These are phyloP conservation scores for Moniliella sp. DNA, from an alignment of 1,284 basidiomycete species.

Conservation along the genomic window DNA sequence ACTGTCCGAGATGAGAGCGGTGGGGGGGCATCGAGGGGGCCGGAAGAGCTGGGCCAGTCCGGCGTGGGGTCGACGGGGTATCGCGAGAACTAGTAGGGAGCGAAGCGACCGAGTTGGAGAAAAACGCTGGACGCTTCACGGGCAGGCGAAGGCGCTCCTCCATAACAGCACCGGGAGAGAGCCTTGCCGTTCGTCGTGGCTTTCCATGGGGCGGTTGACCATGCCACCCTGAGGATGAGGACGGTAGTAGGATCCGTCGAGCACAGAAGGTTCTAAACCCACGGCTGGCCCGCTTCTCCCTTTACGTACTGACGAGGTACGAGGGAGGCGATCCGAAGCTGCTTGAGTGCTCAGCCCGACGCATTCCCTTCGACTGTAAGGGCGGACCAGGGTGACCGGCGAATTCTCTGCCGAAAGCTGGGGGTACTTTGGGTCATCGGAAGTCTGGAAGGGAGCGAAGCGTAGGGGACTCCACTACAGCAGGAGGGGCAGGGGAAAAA, in stretches of 20 bases:
- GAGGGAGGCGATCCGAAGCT: constrained; percentile 7
- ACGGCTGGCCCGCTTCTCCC: too few relatives aligned
- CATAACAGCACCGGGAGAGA: not conserved
- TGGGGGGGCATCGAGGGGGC: not conserved
- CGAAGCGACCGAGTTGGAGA: constrained; percentile 4
- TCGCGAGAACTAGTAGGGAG: constrained; percentile 1
- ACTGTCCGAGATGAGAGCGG: not conserved
- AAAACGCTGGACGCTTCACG: constrained; percentile 8
- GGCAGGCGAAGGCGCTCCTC: not conserved
- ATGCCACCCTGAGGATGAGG: not conserved
- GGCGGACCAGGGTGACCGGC: constrained; percentile 8
- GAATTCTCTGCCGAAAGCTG: constrained; percentile 2
- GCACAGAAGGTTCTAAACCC: not conserved
- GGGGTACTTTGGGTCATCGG: not conserved
- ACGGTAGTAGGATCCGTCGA: not conserved
- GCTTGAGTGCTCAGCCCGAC: constrained; percentile 3
- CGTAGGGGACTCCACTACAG: not conserved
- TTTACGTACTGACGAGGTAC: not conserved
- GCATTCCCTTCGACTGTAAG: constrained; percentile 9
- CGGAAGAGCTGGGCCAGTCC: constrained; percentile 24
- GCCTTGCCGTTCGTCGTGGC: constrained; percentile 26
- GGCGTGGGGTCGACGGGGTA: constrained; percentile 18
- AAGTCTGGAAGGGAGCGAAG: not conserved
- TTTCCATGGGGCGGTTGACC: constrained; percentile 8
- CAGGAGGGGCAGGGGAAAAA: not conserved